Percentiles rank a stretch among this genome's conserved stretches.
These are phyloP conservation scores for Russula compacta DNA, from an alignment of 768 basidiomycete genomes.

Conservation along the genomic window DNA sequence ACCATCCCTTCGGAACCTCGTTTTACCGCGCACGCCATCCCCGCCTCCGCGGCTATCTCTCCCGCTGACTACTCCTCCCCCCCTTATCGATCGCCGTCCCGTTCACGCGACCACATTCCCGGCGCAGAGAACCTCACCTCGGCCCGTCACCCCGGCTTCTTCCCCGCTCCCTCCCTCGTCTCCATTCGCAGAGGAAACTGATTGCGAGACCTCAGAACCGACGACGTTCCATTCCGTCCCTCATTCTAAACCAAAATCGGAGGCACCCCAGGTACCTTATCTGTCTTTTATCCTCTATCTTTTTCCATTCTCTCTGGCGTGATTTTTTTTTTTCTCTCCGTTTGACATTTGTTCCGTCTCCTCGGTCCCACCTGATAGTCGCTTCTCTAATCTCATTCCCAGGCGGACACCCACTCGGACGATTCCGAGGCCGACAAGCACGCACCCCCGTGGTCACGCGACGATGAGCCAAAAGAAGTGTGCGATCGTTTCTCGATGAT, in stretches of 20 bases:
- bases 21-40: conserved; percentile 7
- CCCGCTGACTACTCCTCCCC: neutral
- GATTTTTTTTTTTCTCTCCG: neutral
- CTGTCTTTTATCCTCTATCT: neutral
- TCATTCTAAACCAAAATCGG: conserved; percentile 1
- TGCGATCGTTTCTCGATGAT: neutral
- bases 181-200: conserved; percentile 13
- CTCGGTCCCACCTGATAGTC: neutral
- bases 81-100: conserved; percentile 7
- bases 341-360: neutral
- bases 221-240: neutral
- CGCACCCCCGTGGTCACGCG: neutral
- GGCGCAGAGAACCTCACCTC: conserved; percentile 1
- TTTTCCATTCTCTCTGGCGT: neutral
- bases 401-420: neutral
- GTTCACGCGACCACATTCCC: neutral
- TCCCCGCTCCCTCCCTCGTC: conserved; percentile 19
- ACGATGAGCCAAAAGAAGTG: neutral
- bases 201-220: neutral
- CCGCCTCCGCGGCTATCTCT: conserved; percentile 8
- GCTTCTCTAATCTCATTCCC: neutral
- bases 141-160: neutral
- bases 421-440: neutral
- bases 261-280: neutral
- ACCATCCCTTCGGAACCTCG: conserved; percentile 9